phyloP scores from a whole-genome alignment of 2,329 filamentous ascomycete species.

The Neonectria hederae region DNA sequence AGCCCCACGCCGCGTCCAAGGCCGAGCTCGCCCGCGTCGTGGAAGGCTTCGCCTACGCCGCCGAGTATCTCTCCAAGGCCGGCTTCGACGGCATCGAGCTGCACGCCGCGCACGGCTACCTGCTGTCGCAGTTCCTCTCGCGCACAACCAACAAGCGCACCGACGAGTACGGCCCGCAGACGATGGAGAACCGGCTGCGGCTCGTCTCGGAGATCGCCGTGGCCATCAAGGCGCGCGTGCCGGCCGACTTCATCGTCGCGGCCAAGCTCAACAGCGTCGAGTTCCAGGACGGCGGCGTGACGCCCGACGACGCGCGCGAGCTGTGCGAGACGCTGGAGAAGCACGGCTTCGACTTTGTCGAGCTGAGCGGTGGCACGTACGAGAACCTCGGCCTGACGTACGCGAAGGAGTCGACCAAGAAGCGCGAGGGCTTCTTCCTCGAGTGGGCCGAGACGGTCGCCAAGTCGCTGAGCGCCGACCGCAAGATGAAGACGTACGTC shows the following conservation, averaged over 20 bases:
- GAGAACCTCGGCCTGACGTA: constrained; percentile 60
- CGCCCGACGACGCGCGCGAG: constrained; percentile 59
- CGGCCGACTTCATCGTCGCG: constrained; percentile 53
- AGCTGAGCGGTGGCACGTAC: constrained; percentile 69
- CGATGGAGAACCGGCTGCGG: constrained; percentile 55
- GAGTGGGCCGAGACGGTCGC: constrained; percentile 66
- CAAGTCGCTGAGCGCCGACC: constrained; percentile 40
- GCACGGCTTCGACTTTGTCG: constrained; percentile 65
- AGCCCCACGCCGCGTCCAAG: constrained; percentile 62
- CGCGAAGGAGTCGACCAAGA: constrained; percentile 62
- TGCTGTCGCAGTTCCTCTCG: constrained; percentile 62
- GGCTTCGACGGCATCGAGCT: constrained; percentile 65
- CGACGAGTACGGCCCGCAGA: constrained; percentile 58
- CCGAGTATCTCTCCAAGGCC: constrained; percentile 69
- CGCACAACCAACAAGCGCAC: constrained; percentile 60
- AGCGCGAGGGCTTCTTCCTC: constrained; percentile 67
- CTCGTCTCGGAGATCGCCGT: constrained; percentile 55
- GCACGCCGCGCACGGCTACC: constrained; percentile 64
- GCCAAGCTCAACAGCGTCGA: constrained; percentile 68
- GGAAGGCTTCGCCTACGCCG: constrained; percentile 68
- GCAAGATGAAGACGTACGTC: constrained; percentile 64
- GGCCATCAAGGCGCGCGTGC: constrained; percentile 45
- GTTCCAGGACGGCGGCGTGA: constrained; percentile 63
- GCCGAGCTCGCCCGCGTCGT: constrained; percentile 67
- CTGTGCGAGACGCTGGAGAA: constrained; percentile 58